These are phyloP conservation scores for Yamadazyma mexicana DNA, from an alignment of 1,139 yeast species.

Conservation along the genomic window DNA sequence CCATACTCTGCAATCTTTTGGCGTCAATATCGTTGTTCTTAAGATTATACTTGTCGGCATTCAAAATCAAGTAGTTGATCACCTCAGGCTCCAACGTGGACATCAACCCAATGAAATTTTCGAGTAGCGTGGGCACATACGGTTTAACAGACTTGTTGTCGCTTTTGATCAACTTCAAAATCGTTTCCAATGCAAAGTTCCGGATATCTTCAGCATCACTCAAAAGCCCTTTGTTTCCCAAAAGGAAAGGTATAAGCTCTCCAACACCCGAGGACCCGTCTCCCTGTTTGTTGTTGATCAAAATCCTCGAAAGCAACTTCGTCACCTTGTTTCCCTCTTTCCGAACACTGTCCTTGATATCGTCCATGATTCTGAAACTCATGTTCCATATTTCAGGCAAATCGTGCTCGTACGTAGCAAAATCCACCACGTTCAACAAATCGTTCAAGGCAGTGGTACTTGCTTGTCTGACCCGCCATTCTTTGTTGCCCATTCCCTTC, in stretches of 20 bases:
- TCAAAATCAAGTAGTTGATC: conserved; percentile 78
- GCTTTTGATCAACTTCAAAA: conserved; percentile 67
- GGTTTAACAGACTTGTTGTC: conserved; percentile 61
- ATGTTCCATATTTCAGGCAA: conserved; percentile 79
- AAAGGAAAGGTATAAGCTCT: conserved; percentile 71
- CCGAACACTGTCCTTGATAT: conserved; percentile 91
- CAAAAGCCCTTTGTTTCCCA: conserved; percentile 76
- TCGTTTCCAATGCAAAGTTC: conserved; percentile 70
- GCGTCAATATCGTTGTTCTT: conserved; percentile 74
- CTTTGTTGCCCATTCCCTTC: conserved; percentile 72
- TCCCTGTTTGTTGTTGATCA: conserved; percentile 53
- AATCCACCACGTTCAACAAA: conserved; percentile 60
- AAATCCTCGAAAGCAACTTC: conserved; percentile 60
- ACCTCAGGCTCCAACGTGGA: conserved; percentile 92
- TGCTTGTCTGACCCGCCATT: conserved; percentile 95
- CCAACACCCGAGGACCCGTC: conserved; percentile 42
- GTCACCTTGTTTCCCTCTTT: conserved; percentile 75
- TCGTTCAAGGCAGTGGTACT: conserved; percentile 75
- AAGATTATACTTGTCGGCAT: conserved; percentile 85
- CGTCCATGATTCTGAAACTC: conserved; percentile 90
- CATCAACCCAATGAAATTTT: conserved; percentile 69
- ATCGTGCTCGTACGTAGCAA: conserved; percentile 51
- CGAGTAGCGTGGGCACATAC: conserved; percentile 67
- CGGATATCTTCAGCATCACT: conserved; percentile 88
- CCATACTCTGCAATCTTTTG: conserved; percentile 69